Conservation (phyloP, 2,329 filamentous ascomycete species). For the Penicillium carneum region DNA sequence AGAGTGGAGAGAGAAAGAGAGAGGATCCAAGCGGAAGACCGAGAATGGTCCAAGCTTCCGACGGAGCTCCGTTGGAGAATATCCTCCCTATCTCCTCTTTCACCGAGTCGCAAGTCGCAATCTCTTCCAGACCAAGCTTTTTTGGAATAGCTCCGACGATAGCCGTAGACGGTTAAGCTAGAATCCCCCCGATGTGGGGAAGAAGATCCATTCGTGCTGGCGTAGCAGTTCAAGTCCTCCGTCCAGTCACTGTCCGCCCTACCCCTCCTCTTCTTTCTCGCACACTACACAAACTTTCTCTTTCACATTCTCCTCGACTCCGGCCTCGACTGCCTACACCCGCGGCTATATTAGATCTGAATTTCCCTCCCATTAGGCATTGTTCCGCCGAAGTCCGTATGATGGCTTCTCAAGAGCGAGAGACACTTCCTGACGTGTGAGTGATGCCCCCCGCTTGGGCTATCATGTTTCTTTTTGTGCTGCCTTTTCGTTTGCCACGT, state of each 20-base stretch:
- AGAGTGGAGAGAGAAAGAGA: conserved; percentile 15
- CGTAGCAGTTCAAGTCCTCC: conserved; percentile 37
- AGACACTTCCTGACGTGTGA: conserved; percentile 56
- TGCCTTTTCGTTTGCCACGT: neutral
- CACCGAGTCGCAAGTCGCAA: neutral
- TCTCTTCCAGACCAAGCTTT: neutral
- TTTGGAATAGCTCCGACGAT: conserved; percentile 27
- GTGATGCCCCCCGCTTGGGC: conserved; percentile 27
- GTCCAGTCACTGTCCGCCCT: conserved; percentile 40
- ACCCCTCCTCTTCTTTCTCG: conserved; percentile 34
- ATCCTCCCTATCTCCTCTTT: conserved; percentile 2
- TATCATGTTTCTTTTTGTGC: conserved; percentile 8
- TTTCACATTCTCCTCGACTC: conserved; percentile 29
- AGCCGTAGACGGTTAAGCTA: conserved; percentile 31
- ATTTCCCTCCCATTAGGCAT: conserved; percentile 38
- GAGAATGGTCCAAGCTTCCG: conserved; percentile 42
- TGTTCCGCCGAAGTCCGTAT: conserved; percentile 53
- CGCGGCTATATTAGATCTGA: conserved; percentile 28
- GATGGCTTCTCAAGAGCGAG: conserved; percentile 55
- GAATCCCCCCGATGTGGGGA: conserved; percentile 44
- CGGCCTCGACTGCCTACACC: conserved; percentile 25
- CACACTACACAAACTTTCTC: conserved; percentile 26
- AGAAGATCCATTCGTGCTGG: conserved; percentile 44
- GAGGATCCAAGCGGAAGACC: conserved; percentile 17
- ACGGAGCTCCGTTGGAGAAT: conserved; percentile 35